These are phyloP conservation scores for Hypoxylon trugodes DNA, from an alignment of 495 filamentous ascomycete species.

Conservation along the genomic window DNA sequence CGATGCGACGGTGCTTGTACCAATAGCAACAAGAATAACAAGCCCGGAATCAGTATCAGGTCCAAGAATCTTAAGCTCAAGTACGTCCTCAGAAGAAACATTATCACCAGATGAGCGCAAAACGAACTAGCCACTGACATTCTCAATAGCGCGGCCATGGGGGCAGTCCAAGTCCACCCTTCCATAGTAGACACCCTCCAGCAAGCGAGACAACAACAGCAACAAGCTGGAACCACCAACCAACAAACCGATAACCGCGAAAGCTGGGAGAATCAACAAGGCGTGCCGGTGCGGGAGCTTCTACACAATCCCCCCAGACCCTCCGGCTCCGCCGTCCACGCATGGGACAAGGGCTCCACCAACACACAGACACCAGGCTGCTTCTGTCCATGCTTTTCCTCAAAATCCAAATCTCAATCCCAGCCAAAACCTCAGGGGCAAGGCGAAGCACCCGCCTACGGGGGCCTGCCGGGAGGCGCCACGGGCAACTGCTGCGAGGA, in stretches of 20 bases:
- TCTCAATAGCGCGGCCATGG: neutral
- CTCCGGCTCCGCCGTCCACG: too few species aligned
- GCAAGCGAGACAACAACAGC: neutral
- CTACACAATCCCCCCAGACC: too few species aligned
- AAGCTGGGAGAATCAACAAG: too few species aligned
- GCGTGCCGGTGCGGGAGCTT: too few species aligned
- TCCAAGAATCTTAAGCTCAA: neutral
- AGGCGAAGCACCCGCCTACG: neutral
- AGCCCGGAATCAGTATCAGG: too few species aligned
- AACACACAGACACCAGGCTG: too few species aligned
- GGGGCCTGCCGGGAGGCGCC: neutral
- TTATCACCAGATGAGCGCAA: neutral
- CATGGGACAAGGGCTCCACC: too few species aligned
- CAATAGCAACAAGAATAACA: neutral
- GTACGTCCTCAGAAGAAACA: neutral
- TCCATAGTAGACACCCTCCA: neutral
- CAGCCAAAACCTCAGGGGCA: too few species aligned
- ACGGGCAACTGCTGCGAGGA: constrained; percentile 19
- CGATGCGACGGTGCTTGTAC: neutral
- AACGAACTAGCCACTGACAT: neutral
- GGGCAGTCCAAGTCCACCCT: neutral
- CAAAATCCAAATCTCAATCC: too few species aligned
- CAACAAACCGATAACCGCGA: too few species aligned
- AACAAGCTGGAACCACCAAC: too few species aligned
- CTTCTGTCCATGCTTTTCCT: too few species aligned